phyloP scores from a whole-genome alignment of 2,329 filamentous ascomycete species.

The Pseudocercospora crystallina region DNA sequence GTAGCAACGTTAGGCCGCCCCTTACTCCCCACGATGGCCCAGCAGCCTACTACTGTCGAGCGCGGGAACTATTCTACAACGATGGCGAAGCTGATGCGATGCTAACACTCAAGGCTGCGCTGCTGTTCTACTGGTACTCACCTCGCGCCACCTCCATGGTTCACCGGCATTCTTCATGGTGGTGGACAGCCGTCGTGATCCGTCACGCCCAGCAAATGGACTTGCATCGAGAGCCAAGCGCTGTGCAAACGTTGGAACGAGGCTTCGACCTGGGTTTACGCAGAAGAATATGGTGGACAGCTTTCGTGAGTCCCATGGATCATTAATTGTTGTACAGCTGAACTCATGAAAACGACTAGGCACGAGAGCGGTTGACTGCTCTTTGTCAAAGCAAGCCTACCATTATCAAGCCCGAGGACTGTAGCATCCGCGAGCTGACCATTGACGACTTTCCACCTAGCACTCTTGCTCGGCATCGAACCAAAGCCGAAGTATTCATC shows the following conservation, averaged over 20 bases:
- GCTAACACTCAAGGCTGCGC: conserved; percentile 1
- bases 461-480: not conserved
- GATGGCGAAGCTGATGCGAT: conserved; percentile 8
- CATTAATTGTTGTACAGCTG: too few species aligned
- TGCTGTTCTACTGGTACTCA: conserved; percentile 15
- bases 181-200: conserved; percentile 12
- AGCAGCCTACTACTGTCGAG: conserved; percentile 7
- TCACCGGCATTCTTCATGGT: conserved; percentile 13
- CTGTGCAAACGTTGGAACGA: too few species aligned
- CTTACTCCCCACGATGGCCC: conserved; percentile 10
- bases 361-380: conserved; percentile 3
- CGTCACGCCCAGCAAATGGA: conserved; percentile 10
- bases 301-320: too few species aligned
- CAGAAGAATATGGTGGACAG: conserved; percentile 7
- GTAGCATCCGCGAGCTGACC: not conserved
- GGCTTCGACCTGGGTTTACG: conserved; percentile 3
- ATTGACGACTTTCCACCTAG: conserved; percentile 6
- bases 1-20: conserved; percentile 10
- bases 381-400: conserved; percentile 8
- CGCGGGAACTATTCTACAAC: conserved; percentile 11
- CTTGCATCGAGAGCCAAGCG: too few species aligned
- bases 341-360: too few species aligned
- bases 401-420: conserved; percentile 4
- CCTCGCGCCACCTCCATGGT: conserved; percentile 6
- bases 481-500: conserved; percentile 4